A percentile compares a stretch with the other conserved stretches of the same genome.
Evolutionary conservation across 139 green algal species (phyloP).

Genomic region (Haematococcus lacustris): DNA sequence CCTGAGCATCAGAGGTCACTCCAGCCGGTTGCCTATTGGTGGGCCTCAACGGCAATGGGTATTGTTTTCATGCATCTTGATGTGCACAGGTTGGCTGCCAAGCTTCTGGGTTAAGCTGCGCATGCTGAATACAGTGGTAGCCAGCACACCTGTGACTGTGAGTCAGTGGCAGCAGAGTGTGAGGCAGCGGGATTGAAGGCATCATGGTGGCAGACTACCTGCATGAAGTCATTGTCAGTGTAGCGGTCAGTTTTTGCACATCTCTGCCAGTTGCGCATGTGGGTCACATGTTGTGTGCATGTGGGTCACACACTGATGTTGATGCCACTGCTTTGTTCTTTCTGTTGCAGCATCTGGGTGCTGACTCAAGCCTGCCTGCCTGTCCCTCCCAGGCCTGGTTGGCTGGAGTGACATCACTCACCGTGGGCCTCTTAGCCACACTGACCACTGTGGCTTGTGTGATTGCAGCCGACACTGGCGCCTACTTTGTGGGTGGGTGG

Average conservation of each 20-base stretch:
- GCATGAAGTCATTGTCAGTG: too few species aligned
- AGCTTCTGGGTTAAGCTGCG: slow-evolving; percentile 91
- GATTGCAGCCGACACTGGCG: slow-evolving; percentile 81
- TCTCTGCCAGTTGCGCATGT: too few species aligned
- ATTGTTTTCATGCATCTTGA: too few species aligned
- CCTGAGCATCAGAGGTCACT: too few species aligned
- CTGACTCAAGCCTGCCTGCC: not conserved
- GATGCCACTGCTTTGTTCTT: not conserved
- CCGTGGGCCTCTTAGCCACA: slow-evolving; percentile 74
- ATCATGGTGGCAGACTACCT: too few species aligned
- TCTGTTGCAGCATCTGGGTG: not conserved
- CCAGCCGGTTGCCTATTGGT: too few species aligned
- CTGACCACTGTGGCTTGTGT: slow-evolving; percentile 71
- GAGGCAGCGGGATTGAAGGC: too few species aligned
- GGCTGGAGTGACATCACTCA: slow-evolving; percentile 34
- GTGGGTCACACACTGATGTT: not conserved
- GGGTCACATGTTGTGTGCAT: too few species aligned
- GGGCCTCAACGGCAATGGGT: too few species aligned
- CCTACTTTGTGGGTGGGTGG: slow-evolving; percentile 63
- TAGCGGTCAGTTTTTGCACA: too few species aligned
- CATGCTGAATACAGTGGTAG: slow-evolving; percentile 42
- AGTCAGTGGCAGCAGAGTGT: too few species aligned
- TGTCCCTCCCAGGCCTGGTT: slow-evolving; percentile 17
- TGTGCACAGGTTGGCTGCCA: slow-evolving; percentile 72
- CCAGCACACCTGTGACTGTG: slow-evolving; percentile 21